These are phyloP conservation scores for Zygnema circumcarinatum DNA, from an alignment of 139 green algal species.

Conservation along the genomic window DNA sequence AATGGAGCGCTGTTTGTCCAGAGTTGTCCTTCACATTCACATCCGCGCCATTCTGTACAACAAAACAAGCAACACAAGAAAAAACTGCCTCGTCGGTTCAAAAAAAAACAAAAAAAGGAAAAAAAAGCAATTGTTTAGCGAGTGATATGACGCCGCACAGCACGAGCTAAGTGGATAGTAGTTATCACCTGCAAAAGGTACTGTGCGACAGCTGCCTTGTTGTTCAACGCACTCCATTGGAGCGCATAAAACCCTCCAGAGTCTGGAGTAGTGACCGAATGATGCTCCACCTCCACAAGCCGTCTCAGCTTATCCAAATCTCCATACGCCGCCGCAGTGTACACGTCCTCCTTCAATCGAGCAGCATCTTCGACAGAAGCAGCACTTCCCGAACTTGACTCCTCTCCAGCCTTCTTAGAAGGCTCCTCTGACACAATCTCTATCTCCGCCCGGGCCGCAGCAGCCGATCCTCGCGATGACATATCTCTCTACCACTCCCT, in stretches of 20 bases:
- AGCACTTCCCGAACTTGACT: not conserved
- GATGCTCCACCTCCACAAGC: conserved; percentile 45
- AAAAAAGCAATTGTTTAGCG: not conserved
- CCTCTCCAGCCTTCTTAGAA: not conserved
- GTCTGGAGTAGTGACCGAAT: conserved; percentile 26
- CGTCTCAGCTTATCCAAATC: conserved; percentile 51
- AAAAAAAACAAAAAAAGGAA: not conserved
- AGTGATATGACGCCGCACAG: not conserved
- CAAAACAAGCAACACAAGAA: not conserved
- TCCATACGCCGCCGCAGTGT: conserved; percentile 33
- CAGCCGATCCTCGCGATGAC: not conserved
- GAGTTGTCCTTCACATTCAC: conserved; percentile 22
- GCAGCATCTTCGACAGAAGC: conserved; percentile 15
- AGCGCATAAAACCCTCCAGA: conserved; percentile 40
- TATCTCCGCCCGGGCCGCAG: not conserved
- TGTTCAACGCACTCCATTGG: conserved; percentile 54
- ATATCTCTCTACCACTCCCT: too few relatives aligned
- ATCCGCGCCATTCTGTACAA: conserved; percentile 26
- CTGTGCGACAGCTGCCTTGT: conserved; percentile 27
- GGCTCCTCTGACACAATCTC: not conserved
- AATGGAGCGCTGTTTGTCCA: conserved; percentile 52
- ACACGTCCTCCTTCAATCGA: conserved; percentile 37
- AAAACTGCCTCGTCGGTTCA: not conserved
- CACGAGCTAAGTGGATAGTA: not conserved
- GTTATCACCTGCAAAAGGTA: conserved; percentile 45